A percentile compares a stretch with the other conserved stretches of the same genome.
phyloP scores from a whole-genome alignment of 2,329 filamentous ascomycete genomes.

The Zymoseptoria passerinii region DNA sequence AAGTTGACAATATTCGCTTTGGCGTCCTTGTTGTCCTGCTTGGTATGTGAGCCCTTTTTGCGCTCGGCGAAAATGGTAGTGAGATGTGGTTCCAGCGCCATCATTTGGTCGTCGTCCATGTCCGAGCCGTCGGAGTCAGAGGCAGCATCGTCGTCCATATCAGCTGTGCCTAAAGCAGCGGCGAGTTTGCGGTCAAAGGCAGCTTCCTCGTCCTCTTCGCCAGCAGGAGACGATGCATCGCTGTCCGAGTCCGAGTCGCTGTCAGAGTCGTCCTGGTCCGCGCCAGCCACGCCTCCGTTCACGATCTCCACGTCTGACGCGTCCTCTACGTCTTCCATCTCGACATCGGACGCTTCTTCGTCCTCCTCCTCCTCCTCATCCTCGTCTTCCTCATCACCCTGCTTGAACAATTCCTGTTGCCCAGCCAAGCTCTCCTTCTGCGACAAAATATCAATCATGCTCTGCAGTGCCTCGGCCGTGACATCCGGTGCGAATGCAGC shows the following conservation, averaged over 20 bases:
- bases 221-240: slow-evolving; percentile 15
- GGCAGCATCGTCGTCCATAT: slow-evolving; percentile 50
- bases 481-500: slow-evolving; percentile 69
- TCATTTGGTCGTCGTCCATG: slow-evolving; percentile 96
- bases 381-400: slow-evolving; percentile 30
- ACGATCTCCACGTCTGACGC: slow-evolving; percentile 30
- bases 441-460: slow-evolving; percentile 59
- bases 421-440: slow-evolving; percentile 75
- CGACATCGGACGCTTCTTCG: slow-evolving; percentile 29
- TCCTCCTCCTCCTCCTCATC: slow-evolving; percentile 17
- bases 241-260: slow-evolving; percentile 20
- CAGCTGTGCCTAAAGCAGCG: slow-evolving; percentile 65
- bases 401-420: slow-evolving; percentile 77
- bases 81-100: slow-evolving; percentile 74
- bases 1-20: slow-evolving; percentile 87
- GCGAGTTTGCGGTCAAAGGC: slow-evolving; percentile 68
- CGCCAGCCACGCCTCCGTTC: slow-evolving; percentile 21
- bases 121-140: slow-evolving; percentile 59
- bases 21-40: slow-evolving; percentile 78
- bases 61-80: slow-evolving; percentile 77
- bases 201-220: slow-evolving; percentile 43
- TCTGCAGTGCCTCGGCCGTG: slow-evolving; percentile 62
- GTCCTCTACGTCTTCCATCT: slow-evolving; percentile 30
- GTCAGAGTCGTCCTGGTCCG: slow-evolving; percentile 20
- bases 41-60: slow-evolving; percentile 55